A percentile compares a stretch with the other conserved stretches of the same genome.
Evolutionary conservation across 1,139 yeast species (phyloP).

Genomic region (Taiozyma sp.): DNA sequence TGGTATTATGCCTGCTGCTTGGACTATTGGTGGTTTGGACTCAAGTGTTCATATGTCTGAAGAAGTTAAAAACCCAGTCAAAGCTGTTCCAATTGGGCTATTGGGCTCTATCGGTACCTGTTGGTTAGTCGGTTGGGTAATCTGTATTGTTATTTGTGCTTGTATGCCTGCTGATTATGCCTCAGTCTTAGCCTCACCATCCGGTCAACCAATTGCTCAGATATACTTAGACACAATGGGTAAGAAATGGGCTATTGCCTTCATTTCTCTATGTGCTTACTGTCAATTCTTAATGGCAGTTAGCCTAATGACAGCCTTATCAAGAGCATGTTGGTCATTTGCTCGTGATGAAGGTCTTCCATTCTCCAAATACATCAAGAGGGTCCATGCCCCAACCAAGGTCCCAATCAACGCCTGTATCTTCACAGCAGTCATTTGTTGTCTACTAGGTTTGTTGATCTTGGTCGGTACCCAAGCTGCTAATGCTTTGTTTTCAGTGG

Average conservation of each 20-base stretch:
- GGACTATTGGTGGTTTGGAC: constrained; percentile 66
- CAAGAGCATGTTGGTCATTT: constrained; percentile 49
- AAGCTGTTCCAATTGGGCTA: constrained; percentile 63
- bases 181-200: constrained; percentile 37
- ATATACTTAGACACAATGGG: constrained; percentile 63
- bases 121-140: constrained; percentile 56
- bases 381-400: constrained; percentile 50
- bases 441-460: constrained; percentile 53
- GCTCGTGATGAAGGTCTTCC: constrained; percentile 46
- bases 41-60: constrained; percentile 68
- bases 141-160: constrained; percentile 50
- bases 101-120: constrained; percentile 51
- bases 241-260: constrained; percentile 63
- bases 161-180: constrained; percentile 50
- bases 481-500: constrained; percentile 52
- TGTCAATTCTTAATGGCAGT: constrained; percentile 69
- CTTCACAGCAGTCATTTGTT: constrained; percentile 26
- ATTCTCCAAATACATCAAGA: constrained; percentile 40
- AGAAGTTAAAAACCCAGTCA: constrained; percentile 60
- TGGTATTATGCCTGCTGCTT: constrained; percentile 57
- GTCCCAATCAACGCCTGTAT: constrained; percentile 54
- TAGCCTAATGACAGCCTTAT: constrained; percentile 46
- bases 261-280: constrained; percentile 54
- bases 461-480: constrained; percentile 60
- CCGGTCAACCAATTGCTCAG: constrained; percentile 62